These are phyloP conservation scores for Coprinellus aureogranulatus DNA, from an alignment of 768 basidiomycete genomes.

Conservation along the genomic window DNA sequence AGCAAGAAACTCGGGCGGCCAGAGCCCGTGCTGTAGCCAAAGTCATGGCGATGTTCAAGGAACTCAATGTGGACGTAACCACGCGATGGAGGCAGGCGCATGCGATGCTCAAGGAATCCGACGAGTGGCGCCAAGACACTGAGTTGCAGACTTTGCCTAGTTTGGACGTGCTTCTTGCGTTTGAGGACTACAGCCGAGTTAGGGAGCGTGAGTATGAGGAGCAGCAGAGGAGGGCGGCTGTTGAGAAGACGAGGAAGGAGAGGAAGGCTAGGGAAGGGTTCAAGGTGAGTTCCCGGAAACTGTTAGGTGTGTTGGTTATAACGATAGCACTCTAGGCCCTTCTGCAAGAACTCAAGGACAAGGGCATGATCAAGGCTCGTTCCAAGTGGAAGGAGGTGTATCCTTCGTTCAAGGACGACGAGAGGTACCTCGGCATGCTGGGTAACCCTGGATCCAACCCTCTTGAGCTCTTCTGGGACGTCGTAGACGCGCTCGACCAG, in stretches of 20 bases:
- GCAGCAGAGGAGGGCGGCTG: conserved; percentile 71
- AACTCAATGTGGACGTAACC: conserved; percentile 86
- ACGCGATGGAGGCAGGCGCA: conserved; percentile 90
- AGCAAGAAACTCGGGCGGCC: conserved; percentile 79
- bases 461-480: conserved; percentile 94
- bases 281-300: conserved; percentile 64
- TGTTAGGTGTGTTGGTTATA: no score
- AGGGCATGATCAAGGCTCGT: conserved; percentile 70
- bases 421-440: conserved; percentile 80
- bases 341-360: conserved; percentile 63
- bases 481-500: conserved; percentile 84
- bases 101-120: conserved; percentile 68
- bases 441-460: conserved; percentile 94
- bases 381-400: conserved; percentile 93
- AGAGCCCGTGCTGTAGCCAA: conserved; percentile 79
- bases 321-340: conserved; percentile 69
- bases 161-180: conserved; percentile 87
- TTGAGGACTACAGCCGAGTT: conserved; percentile 90
- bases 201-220: conserved; percentile 92
- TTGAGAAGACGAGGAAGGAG: conserved; percentile 81
- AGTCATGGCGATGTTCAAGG: conserved; percentile 81
- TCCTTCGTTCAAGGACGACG: conserved; percentile 70
- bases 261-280: conserved; percentile 91
- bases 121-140: conserved; percentile 73
- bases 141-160: conserved; percentile 83